Percentiles rank a stretch among this genome's conserved stretches.
These are phyloP conservation scores for Camellia lanceoleosa DNA, from an alignment of 148 eudicot species.

Conservation along the genomic window DNA sequence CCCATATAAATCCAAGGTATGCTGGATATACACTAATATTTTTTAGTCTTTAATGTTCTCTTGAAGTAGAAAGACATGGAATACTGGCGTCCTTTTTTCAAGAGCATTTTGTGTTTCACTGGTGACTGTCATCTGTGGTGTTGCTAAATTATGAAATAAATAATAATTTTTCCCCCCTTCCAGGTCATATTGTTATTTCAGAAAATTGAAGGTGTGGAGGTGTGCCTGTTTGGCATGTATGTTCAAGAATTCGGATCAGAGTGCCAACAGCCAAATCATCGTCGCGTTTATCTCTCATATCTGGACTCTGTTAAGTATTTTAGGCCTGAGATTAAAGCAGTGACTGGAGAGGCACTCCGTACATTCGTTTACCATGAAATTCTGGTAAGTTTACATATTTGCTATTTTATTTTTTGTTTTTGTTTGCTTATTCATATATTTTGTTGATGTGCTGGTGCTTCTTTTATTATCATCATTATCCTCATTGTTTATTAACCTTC, in stretches of 20 bases:
- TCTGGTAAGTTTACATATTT: slow-evolving; percentile 47
- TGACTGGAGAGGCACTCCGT: slow-evolving; percentile 91
- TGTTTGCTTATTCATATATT: neutral
- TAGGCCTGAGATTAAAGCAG: slow-evolving; percentile 85
- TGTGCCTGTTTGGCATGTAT: slow-evolving; percentile 99
- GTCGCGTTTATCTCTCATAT: slow-evolving; percentile 95
- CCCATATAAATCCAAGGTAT: slow-evolving; percentile 92
- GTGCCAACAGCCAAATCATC: slow-evolving; percentile 80
- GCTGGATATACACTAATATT: neutral
- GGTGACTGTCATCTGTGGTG: neutral
- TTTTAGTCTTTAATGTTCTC: neutral
- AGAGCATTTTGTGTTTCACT: slow-evolving; percentile 1
- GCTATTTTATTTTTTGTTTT: neutral
- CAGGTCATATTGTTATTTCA: slow-evolving; percentile 93
- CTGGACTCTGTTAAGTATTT: slow-evolving; percentile 98
- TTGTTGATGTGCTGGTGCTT: neutral
- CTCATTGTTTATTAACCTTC: neutral
- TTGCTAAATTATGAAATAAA: neutral
- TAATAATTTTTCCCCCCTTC: slow-evolving; percentile 13
- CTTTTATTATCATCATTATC: neutral
- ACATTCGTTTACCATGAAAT: slow-evolving; percentile 99
- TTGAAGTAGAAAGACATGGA: neutral
- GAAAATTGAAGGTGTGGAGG: slow-evolving; percentile 97
- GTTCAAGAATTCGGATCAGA: slow-evolving; percentile 99
- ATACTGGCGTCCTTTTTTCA: neutral